Evolutionary conservation across 2,329 filamentous ascomycete species (phyloP), one percentile per base, ranked within the genome.

Genomic region (Talaromyces atroroseus): DNA sequence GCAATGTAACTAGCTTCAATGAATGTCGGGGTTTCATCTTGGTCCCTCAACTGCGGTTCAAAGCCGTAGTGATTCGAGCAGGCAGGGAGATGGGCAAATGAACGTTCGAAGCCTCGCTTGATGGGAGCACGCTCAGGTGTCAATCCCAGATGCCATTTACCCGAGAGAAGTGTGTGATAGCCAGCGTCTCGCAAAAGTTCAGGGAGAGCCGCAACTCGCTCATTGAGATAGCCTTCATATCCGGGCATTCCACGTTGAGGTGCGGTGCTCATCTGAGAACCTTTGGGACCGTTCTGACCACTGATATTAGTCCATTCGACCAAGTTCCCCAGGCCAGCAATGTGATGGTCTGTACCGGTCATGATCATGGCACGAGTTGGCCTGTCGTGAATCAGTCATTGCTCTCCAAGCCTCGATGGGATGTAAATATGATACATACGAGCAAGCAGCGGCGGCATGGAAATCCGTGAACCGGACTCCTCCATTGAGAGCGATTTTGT

Each of bases 341-440:
- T 75, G 54, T 75, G 82, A 62, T 85, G 78, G 63, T 85, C 82
- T 0, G 83, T 86, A 3, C 83, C 83, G 0, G 82, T 85, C 77
- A 86, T 81, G 61, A 87, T 78, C 84, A 87, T 87, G 18, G 83
- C 81, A 38, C 83, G 75, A 2, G 82, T 83, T 1, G 84, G 84
- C 29, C 69, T 72, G 32, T 18, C 20, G 10, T 7, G 5, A 23
- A n/a, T 52, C 24, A 52, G 18, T 44, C 14, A 23, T 42, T 51
- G 5, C 12, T 3, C n/a, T 40, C 20, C 16, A n/a, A 24, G n/a
- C 6, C 14, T 23, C 24, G n/a, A 10, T 45, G 26, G 20, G 26
- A 52, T 21, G n/a, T 34, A 18, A 8, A 29, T 26, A 26, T 7
- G 7, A 26, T 29, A 64, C 69, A 49, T 54, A 72, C 50, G 82